Percentiles rank a stretch among this genome's conserved stretches.
phyloP scores from a whole-genome alignment of 2,329 filamentous ascomycete genomes.

The Arachnomyces sp. region DNA sequence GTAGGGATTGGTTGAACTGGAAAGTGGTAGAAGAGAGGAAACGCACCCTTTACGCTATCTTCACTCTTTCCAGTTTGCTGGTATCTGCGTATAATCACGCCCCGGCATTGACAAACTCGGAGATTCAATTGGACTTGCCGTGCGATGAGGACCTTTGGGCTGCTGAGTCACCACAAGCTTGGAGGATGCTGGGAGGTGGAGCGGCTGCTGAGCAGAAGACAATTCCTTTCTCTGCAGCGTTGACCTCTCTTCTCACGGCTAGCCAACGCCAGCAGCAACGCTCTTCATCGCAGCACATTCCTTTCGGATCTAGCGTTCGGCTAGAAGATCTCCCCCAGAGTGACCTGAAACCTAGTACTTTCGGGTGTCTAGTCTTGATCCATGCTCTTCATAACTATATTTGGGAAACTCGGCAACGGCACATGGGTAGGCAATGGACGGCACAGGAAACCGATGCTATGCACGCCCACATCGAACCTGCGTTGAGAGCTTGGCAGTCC shows the following conservation, averaged over 20 bases:
- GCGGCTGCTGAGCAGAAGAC: slow-evolving; percentile 61
- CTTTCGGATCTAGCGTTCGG: slow-evolving; percentile 42
- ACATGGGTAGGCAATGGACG: slow-evolving; percentile 84
- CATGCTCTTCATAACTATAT: slow-evolving; percentile 97
- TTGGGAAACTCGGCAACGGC: slow-evolving; percentile 89
- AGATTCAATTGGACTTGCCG: slow-evolving; percentile 80
- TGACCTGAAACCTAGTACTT: slow-evolving; percentile 75
- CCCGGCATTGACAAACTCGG: slow-evolving; percentile 85
- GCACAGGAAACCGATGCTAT: slow-evolving; percentile 89
- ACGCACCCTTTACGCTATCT: slow-evolving; percentile 83
- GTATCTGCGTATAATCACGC: slow-evolving; percentile 91
- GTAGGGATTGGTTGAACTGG: slow-evolving; percentile 75
- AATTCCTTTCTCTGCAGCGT: slow-evolving; percentile 71
- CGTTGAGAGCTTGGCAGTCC: slow-evolving; percentile 85
- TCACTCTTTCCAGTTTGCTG: slow-evolving; percentile 81
- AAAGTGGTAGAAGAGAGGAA: slow-evolving; percentile 84
- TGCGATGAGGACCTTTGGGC: slow-evolving; percentile 89
- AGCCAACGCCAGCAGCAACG: slow-evolving; percentile 56
- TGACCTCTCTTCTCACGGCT: slow-evolving; percentile 72
- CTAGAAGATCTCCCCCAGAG: slow-evolving; percentile 48
- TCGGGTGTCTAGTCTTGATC: slow-evolving; percentile 85
- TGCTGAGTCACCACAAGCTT: slow-evolving; percentile 74
- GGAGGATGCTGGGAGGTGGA: slow-evolving; percentile 68
- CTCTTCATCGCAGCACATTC: slow-evolving; percentile 17
- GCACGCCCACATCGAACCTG: slow-evolving; percentile 91